phyloP scores from a whole-genome alignment of 1,139 yeast species.

The Blastobotrys persicus region DNA sequence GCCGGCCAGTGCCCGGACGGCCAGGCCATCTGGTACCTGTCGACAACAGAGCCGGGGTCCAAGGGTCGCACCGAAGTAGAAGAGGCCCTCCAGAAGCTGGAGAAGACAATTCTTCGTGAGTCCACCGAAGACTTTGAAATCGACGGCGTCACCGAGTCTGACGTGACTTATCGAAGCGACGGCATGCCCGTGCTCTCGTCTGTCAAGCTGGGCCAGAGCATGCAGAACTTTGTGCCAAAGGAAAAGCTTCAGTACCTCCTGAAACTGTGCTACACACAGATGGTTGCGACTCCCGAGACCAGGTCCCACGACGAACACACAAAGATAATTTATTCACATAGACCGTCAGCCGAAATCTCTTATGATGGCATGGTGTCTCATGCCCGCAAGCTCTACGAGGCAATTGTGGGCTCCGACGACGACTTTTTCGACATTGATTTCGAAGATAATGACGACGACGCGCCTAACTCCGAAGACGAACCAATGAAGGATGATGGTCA shows the following conservation, averaged over 20 bases:
- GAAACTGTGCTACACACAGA: slow-evolving; percentile 79
- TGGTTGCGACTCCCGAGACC: slow-evolving; percentile 21
- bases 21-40: slow-evolving; percentile 86
- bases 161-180: slow-evolving; percentile 51
- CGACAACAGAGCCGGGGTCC: slow-evolving; percentile 66
- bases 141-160: slow-evolving; percentile 55
- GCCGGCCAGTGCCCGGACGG: slow-evolving; percentile 88
- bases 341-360: slow-evolving; percentile 81
- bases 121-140: slow-evolving; percentile 53
- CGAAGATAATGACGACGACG: slow-evolving; percentile 80
- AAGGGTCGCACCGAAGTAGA: slow-evolving; percentile 77
- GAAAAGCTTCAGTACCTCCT: slow-evolving; percentile 74
- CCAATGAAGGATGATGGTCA: slow-evolving; percentile 13
- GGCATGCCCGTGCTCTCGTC: slow-evolving; percentile 75
- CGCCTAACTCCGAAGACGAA: slow-evolving; percentile 9
- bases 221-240: slow-evolving; percentile 78
- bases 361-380: slow-evolving; percentile 88
- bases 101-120: slow-evolving; percentile 75
- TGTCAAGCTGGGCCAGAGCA: slow-evolving; percentile 79
- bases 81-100: slow-evolving; percentile 76
- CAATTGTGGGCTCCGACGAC: slow-evolving; percentile 87
- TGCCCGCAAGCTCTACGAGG: slow-evolving; percentile 69
- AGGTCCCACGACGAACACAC: slow-evolving; percentile 12
- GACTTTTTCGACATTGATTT: slow-evolving; percentile 95
- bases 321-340: slow-evolving; percentile 48